Conservation (phyloP, 176 grass and related monocot species). For the Eleusine coracana region DNA sequence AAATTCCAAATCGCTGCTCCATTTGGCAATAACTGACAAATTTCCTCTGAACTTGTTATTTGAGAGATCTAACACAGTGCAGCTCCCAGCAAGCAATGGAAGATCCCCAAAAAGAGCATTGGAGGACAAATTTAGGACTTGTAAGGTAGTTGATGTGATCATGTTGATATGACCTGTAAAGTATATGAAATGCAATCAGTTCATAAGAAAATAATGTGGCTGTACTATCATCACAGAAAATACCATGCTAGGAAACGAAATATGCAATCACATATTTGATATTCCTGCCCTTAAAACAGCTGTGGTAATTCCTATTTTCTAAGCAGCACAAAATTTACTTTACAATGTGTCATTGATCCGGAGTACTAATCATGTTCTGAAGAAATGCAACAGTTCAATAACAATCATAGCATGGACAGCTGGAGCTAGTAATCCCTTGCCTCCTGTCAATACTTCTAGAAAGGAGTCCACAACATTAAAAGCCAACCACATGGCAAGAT, state of each 20-base stretch:
- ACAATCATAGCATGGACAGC: constrained; percentile 27
- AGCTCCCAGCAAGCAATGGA: constrained; percentile 88
- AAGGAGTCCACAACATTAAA: constrained; percentile 35
- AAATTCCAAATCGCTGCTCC: constrained; percentile 81
- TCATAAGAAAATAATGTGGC: background rate
- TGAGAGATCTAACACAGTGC: constrained; percentile 88
- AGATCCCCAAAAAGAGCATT: constrained; percentile 89
- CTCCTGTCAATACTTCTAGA: constrained; percentile 30
- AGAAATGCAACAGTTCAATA: constrained; percentile 25
- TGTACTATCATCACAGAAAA: constrained; percentile 4
- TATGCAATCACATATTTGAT: background rate
- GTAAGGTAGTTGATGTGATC: constrained; percentile 92
- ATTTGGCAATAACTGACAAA: constrained; percentile 86
- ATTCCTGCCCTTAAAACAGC: background rate
- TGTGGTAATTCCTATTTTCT: background rate
- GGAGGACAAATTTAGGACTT: constrained; percentile 85
- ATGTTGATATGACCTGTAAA: constrained; percentile 95
- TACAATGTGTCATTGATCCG: background rate
- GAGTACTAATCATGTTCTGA: background rate
- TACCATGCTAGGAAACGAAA: constrained; percentile 16
- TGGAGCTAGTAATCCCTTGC: constrained; percentile 15
- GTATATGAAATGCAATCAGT: constrained; percentile 37
- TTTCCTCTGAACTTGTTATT: constrained; percentile 90
- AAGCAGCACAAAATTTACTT: background rate
- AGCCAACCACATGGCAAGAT: constrained; percentile 35